Evolutionary conservation across 495 filamentous ascomycete species (phyloP).

Genomic region (Daldinia childiae): DNA sequence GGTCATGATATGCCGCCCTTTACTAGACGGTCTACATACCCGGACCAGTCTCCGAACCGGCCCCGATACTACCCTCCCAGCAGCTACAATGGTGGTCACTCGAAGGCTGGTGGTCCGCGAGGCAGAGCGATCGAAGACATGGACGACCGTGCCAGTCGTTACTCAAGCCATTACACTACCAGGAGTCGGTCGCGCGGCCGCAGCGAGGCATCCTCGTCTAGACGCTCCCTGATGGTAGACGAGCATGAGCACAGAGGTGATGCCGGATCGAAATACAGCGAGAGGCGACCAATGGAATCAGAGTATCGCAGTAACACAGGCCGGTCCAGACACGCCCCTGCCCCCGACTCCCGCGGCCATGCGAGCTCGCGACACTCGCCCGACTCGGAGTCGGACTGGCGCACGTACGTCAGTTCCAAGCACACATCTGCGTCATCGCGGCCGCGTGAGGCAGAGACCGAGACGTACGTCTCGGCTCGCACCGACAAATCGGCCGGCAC

Average conservation of each 20-base stretch:
- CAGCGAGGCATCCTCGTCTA: conserved; percentile 47
- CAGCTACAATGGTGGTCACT: conserved; percentile 52
- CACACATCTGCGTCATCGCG: conserved; percentile 15
- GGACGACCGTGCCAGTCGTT: conserved; percentile 53
- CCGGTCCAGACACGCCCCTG: conserved; percentile 34
- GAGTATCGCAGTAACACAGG: conserved; percentile 46
- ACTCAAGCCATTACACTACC: conserved; percentile 44
- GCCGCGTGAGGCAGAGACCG: conserved; percentile 40
- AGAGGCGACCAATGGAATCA: conserved; percentile 35
- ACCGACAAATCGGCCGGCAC: conserved; percentile 51
- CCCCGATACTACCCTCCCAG: conserved; percentile 49
- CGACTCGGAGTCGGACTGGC: conserved; percentile 29
- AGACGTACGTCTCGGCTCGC: conserved; percentile 52
- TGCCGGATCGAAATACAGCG: conserved; percentile 26
- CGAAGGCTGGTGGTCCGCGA: conserved; percentile 43
- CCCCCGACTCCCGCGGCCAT: conserved; percentile 31
- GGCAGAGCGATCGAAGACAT: conserved; percentile 57
- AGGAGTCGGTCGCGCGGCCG: conserved; percentile 44
- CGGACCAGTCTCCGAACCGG: conserved; percentile 48
- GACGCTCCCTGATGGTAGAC: conserved; percentile 48
- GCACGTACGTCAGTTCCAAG: conserved; percentile 26
- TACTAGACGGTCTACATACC: conserved; percentile 50
- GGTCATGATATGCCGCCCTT: conserved; percentile 50
- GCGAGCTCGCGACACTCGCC: conserved; percentile 34
- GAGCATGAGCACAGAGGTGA: conserved; percentile 39